Conservation (phyloP, 1,284 basidiomycete species). For the Marasmius tenuissimus region DNA sequence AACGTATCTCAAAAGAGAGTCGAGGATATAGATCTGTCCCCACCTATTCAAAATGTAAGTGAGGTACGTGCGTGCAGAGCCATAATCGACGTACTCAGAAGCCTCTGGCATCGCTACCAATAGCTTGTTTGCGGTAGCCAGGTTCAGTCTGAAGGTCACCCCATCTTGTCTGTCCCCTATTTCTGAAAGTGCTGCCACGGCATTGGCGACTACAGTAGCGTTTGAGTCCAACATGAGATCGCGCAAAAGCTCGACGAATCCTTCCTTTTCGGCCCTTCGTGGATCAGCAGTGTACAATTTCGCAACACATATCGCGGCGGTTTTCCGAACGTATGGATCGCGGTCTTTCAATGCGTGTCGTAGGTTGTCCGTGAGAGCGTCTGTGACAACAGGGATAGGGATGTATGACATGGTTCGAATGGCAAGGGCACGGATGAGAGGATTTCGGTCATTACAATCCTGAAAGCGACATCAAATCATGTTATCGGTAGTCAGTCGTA, state of each 20-base stretch:
- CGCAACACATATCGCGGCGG: slow-evolving; percentile 90
- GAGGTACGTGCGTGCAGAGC: slow-evolving; percentile 5
- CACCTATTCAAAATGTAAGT: slow-evolving; percentile 60
- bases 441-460: slow-evolving; percentile 93
- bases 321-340: slow-evolving; percentile 96
- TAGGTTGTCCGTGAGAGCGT: slow-evolving; percentile 81
- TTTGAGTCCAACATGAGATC: slow-evolving; percentile 92
- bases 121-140: slow-evolving; percentile 82
- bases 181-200: slow-evolving; percentile 91
- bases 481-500: not conserved
- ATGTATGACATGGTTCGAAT: slow-evolving; percentile 98
- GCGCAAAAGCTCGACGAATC: slow-evolving; percentile 83
- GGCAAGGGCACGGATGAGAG: slow-evolving; percentile 88
- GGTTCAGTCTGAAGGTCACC: slow-evolving; percentile 84
- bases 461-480: slow-evolving; percentile 29
- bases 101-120: slow-evolving; percentile 85
- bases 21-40: slow-evolving; percentile 99
- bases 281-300: slow-evolving; percentile 89
- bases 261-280: slow-evolving; percentile 78
- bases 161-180: slow-evolving; percentile 90
- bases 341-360: slow-evolving; percentile 87
- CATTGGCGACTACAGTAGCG: slow-evolving; percentile 93
- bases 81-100: slow-evolving; percentile 70
- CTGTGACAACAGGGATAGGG: slow-evolving; percentile 78
- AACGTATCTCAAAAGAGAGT: slow-evolving; percentile 90